phyloP scores from a whole-genome alignment of 73 alveolate genomes.

The Tetrahymena thermophila region DNA sequence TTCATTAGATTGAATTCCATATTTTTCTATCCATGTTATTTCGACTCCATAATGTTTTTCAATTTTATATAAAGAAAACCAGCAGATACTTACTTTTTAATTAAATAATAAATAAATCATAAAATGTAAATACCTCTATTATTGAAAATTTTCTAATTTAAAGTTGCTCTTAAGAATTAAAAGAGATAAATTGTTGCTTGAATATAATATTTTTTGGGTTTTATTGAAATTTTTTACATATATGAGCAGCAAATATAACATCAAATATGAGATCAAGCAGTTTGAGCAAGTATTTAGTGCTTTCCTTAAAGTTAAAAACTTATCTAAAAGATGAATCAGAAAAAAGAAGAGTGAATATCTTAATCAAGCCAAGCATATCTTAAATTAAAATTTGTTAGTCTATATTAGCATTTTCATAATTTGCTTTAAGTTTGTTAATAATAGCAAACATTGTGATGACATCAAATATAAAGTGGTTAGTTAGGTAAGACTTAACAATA shows the following conservation, averaged over 20 bases:
- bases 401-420: neutral
- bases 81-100: neutral
- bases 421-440: neutral
- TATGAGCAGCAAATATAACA: neutral
- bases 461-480: neutral
- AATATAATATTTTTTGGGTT: too few relatives aligned
- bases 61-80: neutral
- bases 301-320: neutral
- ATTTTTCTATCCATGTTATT: neutral
- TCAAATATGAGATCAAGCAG: neutral
- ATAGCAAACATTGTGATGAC: neutral
- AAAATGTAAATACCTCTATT: too few relatives aligned
- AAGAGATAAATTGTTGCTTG: too few relatives aligned
- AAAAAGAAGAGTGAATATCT: neutral
- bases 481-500: neutral
- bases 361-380: neutral
- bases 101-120: neutral
- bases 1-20: neutral
- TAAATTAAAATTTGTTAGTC: neutral
- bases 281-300: neutral
- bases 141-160: too few relatives aligned
- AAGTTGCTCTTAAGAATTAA: too few relatives aligned
- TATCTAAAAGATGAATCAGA: neutral
- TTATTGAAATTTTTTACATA: neutral
- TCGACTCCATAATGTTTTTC: neutral